Evolutionary conservation across 1,284 basidiomycete genomes (phyloP).

Genomic region (Sporisorium graminicola): DNA sequence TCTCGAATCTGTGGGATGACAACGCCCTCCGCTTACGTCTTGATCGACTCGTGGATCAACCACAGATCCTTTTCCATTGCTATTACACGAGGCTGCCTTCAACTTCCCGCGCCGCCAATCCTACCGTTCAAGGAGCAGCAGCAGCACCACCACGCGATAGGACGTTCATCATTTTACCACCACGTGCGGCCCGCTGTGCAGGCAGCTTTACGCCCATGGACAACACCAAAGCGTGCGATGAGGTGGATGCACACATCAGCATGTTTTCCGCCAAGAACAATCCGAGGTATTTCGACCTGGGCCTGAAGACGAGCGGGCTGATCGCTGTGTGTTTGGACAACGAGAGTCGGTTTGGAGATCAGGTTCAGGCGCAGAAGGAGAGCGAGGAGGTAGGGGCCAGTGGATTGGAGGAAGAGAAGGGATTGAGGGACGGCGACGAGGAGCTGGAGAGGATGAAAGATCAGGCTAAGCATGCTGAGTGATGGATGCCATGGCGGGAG

Average conservation of each 20-base stretch:
- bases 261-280: slow-evolving; percentile 89
- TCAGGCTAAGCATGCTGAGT: slow-evolving; percentile 11
- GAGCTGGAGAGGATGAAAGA: slow-evolving; percentile 36
- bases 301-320: slow-evolving; percentile 68
- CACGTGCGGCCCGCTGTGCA: slow-evolving; percentile 24
- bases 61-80: slow-evolving; percentile 71
- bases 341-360: slow-evolving; percentile 44
- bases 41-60: slow-evolving; percentile 39
- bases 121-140: background rate
- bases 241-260: slow-evolving; percentile 86
- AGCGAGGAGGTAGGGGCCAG: slow-evolving; percentile 1
- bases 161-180: slow-evolving; percentile 66
- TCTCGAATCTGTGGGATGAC: slow-evolving; percentile 88
- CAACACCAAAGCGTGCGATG: slow-evolving; percentile 75
- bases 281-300: slow-evolving; percentile 89
- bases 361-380: slow-evolving; percentile 29
- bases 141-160: slow-evolving; percentile 31
- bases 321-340: slow-evolving; percentile 50
- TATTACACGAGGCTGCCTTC: slow-evolving; percentile 61
- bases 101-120: slow-evolving; percentile 25
- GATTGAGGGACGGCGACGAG: slow-evolving; percentile 39
- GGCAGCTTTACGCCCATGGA: slow-evolving; percentile 51
- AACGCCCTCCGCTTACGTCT: slow-evolving; percentile 75
- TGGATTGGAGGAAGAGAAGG: slow-evolving; percentile 30
- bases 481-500: background rate